These are phyloP conservation scores for Auriscalpium vulgare DNA, from an alignment of 768 basidiomycete species.

Conservation along the genomic window DNA sequence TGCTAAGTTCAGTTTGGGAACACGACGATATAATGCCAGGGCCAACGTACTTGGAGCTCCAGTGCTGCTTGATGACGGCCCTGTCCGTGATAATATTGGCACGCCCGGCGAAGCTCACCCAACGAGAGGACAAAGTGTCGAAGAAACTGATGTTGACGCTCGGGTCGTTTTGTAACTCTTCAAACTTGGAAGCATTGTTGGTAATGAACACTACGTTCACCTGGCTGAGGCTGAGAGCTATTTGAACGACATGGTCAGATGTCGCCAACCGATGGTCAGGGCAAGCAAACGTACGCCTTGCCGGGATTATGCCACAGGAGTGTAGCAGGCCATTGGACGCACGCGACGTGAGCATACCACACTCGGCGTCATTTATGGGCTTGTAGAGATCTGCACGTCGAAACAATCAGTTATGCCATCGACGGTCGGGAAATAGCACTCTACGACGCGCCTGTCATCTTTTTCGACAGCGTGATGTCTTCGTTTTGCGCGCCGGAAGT, in stretches of 20 bases:
- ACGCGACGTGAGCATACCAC: conserved; percentile 75
- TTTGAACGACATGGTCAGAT: not conserved
- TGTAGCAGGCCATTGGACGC: conserved; percentile 61
- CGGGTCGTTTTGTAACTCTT: conserved; percentile 66
- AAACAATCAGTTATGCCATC: not conserved
- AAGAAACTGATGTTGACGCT: conserved; percentile 80
- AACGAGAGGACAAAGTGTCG: conserved; percentile 59
- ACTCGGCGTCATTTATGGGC: conserved; percentile 54
- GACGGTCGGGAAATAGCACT: not conserved
- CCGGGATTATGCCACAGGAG: conserved; percentile 76
- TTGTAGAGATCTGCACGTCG: conserved; percentile 44
- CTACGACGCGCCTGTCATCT: conserved; percentile 43
- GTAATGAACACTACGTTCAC: conserved; percentile 60
- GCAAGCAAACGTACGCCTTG: conserved; percentile 40
- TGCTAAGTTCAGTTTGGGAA: not conserved
- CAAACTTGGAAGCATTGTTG: conserved; percentile 71
- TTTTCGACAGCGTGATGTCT: conserved; percentile 50
- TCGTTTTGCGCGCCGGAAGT: conserved; percentile 55
- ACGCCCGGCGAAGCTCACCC: conserved; percentile 74
- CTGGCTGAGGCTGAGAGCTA: conserved; percentile 40
- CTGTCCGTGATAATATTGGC: conserved; percentile 60
- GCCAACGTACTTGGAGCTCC: conserved; percentile 38
- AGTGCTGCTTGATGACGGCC: conserved; percentile 56
- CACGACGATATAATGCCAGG: conserved; percentile 10
- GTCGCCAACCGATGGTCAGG: not conserved